Percentiles rank a stretch among this genome's conserved stretches.
phyloP scores from a whole-genome alignment of 2,329 filamentous ascomycete genomes.

The Ophiostoma ulmi region DNA sequence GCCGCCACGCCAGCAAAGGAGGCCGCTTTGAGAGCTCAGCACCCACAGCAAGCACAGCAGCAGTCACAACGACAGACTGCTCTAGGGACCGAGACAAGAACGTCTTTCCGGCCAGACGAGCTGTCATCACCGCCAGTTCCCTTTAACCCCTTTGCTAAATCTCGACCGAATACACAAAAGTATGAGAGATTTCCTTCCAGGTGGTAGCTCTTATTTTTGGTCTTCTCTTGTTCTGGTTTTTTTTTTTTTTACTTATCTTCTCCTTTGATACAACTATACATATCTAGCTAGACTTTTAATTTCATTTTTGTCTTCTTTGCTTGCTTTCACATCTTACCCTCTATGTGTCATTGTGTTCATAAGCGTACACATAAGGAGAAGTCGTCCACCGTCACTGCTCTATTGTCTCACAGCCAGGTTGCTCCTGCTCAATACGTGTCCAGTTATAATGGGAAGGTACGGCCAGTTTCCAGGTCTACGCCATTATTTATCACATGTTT shows the following conservation, averaged over 20 bases:
- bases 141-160: conserved; percentile 39
- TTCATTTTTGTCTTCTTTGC: background rate
- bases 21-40: conserved; percentile 31
- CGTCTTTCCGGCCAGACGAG: conserved; percentile 18
- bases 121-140: conserved; percentile 26
- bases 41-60: background rate
- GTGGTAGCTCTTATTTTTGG: conserved; percentile 19
- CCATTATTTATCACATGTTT: background rate
- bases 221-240: background rate
- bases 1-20: conserved; percentile 35
- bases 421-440: background rate
- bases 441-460: background rate
- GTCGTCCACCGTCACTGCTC: background rate
- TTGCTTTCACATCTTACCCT: background rate
- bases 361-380: background rate
- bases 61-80: background rate
- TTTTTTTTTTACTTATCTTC: background rate
- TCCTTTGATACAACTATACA: background rate
- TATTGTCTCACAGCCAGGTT: background rate
- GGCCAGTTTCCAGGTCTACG: background rate
- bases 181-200: conserved; percentile 42
- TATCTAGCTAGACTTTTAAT: background rate
- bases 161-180: conserved; percentile 36
- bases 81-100: conserved; percentile 12
- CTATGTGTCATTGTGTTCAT: background rate